Percentiles rank a stretch among this genome's conserved stretches.
These are phyloP conservation scores for Cichorium intybus DNA, from an alignment of 140 eudicot species.

Conservation along the genomic window DNA sequence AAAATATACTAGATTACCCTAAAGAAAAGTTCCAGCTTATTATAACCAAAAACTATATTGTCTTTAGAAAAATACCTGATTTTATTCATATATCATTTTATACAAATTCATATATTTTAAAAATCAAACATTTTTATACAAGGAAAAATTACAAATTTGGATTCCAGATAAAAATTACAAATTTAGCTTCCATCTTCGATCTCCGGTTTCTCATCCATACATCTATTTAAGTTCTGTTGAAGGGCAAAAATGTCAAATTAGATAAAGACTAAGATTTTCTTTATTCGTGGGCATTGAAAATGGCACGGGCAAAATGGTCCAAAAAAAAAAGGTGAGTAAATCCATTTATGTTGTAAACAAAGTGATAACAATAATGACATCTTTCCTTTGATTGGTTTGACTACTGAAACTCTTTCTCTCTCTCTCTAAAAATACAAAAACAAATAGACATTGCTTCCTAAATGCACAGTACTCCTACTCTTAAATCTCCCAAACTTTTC, in stretches of 20 bases:
- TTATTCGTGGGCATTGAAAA: not conserved
- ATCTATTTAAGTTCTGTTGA: not conserved
- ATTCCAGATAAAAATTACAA: too few relatives aligned
- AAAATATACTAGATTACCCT: too few relatives aligned
- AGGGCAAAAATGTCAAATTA: conserved; percentile 38
- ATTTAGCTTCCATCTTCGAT: too few relatives aligned
- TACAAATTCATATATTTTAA: too few relatives aligned
- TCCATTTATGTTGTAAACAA: conserved; percentile 45
- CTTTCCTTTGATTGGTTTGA: conserved; percentile 62
- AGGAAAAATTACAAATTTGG: too few relatives aligned
- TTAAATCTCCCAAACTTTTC: conserved; percentile 24
- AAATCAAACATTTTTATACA: too few relatives aligned
- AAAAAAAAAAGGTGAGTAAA: conserved; percentile 14
- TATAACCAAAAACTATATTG: too few relatives aligned
- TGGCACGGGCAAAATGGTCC: conserved; percentile 30
- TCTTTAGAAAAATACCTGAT: too few relatives aligned
- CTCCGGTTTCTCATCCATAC: too few relatives aligned
- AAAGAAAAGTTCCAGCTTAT: too few relatives aligned
- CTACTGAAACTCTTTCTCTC: conserved; percentile 36
- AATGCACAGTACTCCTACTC: conserved; percentile 27
- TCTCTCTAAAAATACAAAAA: conserved; percentile 3
- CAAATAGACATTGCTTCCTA: conserved; percentile 27
- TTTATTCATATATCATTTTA: too few relatives aligned
- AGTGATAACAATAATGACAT: conserved; percentile 49
- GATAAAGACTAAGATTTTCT: not conserved